Evolutionary conservation across 1,284 basidiomycete genomes (phyloP).

Genomic region (Trametes sp.): DNA sequence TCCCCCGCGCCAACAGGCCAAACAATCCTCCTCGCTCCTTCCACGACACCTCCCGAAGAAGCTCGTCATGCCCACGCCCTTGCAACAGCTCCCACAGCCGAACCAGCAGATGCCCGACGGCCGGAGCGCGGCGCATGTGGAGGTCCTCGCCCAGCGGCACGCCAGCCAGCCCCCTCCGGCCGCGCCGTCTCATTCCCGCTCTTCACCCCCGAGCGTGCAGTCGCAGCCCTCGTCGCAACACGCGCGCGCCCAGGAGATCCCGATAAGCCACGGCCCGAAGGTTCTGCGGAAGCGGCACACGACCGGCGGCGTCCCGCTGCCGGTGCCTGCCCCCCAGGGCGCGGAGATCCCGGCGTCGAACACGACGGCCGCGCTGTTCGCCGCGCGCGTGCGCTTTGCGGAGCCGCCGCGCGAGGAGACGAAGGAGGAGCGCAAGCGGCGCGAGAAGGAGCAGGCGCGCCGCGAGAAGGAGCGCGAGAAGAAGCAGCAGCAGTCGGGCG

Average conservation of each 20-base stretch:
- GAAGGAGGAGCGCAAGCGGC: constrained; percentile 32
- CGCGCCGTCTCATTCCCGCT: neutral
- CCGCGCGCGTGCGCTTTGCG: constrained; percentile 32
- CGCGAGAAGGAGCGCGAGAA: constrained; percentile 29
- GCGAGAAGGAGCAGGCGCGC: constrained; percentile 30
- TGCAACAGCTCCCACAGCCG: constrained; percentile 41
- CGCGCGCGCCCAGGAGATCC: constrained; percentile 31
- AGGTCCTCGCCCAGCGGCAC: constrained; percentile 29
- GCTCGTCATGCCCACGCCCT: constrained; percentile 72
- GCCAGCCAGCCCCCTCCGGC: neutral
- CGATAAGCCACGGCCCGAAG: constrained; percentile 34
- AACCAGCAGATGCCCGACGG: constrained; percentile 14
- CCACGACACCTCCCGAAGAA: constrained; percentile 62
- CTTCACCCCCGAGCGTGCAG: neutral
- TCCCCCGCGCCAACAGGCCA: constrained; percentile 33
- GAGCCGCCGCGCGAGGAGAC: constrained; percentile 31
- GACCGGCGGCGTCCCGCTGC: constrained; percentile 12
- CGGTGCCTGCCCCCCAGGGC: neutral
- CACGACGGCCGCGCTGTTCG: constrained; percentile 36
- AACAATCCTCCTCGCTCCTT: constrained; percentile 27
- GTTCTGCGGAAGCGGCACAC: constrained; percentile 33
- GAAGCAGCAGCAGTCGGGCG: constrained; percentile 22
- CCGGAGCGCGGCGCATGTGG: constrained; percentile 22
- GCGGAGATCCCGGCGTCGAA: constrained; percentile 29
- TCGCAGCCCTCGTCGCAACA: neutral